phyloP scores from a whole-genome alignment of 257 asterid genomes.

The Capsicum baccatum region DNA sequence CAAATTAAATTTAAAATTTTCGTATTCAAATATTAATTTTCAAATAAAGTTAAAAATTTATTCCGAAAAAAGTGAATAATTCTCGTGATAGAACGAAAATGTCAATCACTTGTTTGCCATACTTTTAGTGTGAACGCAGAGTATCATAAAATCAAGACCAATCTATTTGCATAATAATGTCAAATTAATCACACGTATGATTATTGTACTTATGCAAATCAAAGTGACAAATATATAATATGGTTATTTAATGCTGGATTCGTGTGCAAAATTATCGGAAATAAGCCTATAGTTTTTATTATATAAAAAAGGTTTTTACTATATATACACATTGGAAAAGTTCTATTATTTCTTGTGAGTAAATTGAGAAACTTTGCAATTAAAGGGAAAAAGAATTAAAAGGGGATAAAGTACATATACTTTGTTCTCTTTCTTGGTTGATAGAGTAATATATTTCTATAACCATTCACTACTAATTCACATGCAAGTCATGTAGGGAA shows the following conservation, averaged over 20 bases:
- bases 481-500: no score
- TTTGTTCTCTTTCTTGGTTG: not conserved
- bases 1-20: no score
- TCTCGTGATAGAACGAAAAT: not conserved
- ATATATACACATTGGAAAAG: not conserved
- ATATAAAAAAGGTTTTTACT: not conserved
- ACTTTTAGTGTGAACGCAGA: conserved; percentile 4
- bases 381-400: not conserved
- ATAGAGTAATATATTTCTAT: not conserved
- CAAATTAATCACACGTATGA: conserved; percentile 17
- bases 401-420: not conserved
- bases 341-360: not conserved
- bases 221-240: conserved; percentile 8
- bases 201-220: not conserved
- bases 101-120: not conserved
- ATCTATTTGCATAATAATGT: not conserved
- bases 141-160: not conserved
- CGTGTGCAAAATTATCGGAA: not conserved
- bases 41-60: not conserved
- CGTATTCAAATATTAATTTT: not conserved
- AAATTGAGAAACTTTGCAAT: conserved; percentile 7
- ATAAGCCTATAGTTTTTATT: conserved; percentile 8
- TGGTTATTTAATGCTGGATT: conserved; percentile 20
- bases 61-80: not conserved
- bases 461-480: no score